These are phyloP conservation scores for Leishmania turanica DNA, from an alignment of 208 protist genomes.

Conservation along the genomic window DNA sequence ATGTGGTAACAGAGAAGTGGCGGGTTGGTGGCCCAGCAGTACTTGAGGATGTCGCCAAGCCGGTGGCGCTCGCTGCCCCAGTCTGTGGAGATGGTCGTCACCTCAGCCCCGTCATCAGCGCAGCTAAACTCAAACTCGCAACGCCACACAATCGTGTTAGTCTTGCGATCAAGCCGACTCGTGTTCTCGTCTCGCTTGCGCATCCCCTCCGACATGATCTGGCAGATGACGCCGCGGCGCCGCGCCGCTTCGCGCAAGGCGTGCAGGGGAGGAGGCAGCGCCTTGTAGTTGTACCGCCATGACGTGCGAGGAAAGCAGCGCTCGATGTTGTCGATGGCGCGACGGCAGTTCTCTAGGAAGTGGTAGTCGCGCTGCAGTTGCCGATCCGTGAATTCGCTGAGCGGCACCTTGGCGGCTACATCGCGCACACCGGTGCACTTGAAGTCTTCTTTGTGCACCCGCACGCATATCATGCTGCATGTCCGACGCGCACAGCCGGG, in stretches of 20 bases:
- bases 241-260: slow-evolving; percentile 78
- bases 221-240: slow-evolving; percentile 81
- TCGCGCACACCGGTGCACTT: slow-evolving; percentile 64
- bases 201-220: slow-evolving; percentile 91
- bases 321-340: slow-evolving; percentile 67
- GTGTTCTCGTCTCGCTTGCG: slow-evolving; percentile 81
- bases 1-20: slow-evolving; percentile 82
- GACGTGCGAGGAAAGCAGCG: slow-evolving; percentile 52
- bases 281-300: slow-evolving; percentile 64
- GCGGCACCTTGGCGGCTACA: slow-evolving; percentile 54
- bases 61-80: slow-evolving; percentile 84
- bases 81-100: slow-evolving; percentile 49
- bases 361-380: slow-evolving; percentile 83
- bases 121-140: slow-evolving; percentile 79
- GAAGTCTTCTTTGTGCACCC: slow-evolving; percentile 71
- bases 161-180: slow-evolving; percentile 64
- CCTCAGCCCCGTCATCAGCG: neutral
- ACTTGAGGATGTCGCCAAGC: slow-evolving; percentile 68
- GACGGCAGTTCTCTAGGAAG: slow-evolving; percentile 81
- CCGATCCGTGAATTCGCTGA: slow-evolving; percentile 71
- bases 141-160: slow-evolving; percentile 82
- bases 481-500: slow-evolving; percentile 70
- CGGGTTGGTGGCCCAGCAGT: slow-evolving; percentile 79
- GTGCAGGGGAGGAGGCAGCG: slow-evolving; percentile 70
- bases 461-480: slow-evolving; percentile 82